Percentiles rank a stretch among this genome's conserved stretches.
phyloP scores from a whole-genome alignment of 208 protist genomes.

The Trypanosoma vivax region DNA sequence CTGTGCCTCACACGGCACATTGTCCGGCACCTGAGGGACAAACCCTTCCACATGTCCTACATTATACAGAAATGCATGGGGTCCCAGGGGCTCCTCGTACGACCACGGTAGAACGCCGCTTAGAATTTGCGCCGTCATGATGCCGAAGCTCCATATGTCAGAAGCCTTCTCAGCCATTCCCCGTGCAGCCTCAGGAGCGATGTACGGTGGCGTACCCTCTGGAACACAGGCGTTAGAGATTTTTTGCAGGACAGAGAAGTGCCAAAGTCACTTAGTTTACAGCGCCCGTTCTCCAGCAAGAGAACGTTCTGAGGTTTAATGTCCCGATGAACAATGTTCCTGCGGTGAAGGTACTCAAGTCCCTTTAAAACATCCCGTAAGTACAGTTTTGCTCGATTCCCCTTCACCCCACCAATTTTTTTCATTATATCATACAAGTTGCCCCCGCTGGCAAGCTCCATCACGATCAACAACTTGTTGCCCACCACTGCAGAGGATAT shows the following conservation, averaged over 20 bases:
- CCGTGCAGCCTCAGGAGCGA: slow-evolving; percentile 60
- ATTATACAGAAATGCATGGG: slow-evolving; percentile 33
- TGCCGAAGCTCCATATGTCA: slow-evolving; percentile 84
- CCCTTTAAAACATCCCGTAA: slow-evolving; percentile 60
- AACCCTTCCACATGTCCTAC: slow-evolving; percentile 31
- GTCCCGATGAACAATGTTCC: slow-evolving; percentile 83
- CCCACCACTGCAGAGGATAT: slow-evolving; percentile 20
- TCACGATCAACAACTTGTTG: slow-evolving; percentile 49
- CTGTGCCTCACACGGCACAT: slow-evolving; percentile 25
- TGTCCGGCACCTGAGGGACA: slow-evolving; percentile 21
- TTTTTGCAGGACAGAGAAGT: slow-evolving; percentile 49
- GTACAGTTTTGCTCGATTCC: slow-evolving; percentile 43
- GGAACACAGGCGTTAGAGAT: slow-evolving; percentile 19
- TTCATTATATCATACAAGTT: slow-evolving; percentile 59
- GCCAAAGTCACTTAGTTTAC: slow-evolving; percentile 90
- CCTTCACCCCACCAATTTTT: slow-evolving; percentile 36
- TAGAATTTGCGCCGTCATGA: slow-evolving; percentile 68
- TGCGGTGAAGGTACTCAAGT: slow-evolving; percentile 75
- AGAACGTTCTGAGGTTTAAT: slow-evolving; percentile 91
- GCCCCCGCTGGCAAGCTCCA: slow-evolving; percentile 81
- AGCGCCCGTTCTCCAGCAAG: slow-evolving; percentile 55
- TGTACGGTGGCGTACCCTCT: slow-evolving; percentile 69
- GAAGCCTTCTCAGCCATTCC: slow-evolving; percentile 41
- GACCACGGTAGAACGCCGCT: slow-evolving; percentile 61
- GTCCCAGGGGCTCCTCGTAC: slow-evolving; percentile 13